These are phyloP conservation scores for Aureobasidium uvarum DNA, from an alignment of 2,329 filamentous ascomycete species.

Conservation along the genomic window DNA sequence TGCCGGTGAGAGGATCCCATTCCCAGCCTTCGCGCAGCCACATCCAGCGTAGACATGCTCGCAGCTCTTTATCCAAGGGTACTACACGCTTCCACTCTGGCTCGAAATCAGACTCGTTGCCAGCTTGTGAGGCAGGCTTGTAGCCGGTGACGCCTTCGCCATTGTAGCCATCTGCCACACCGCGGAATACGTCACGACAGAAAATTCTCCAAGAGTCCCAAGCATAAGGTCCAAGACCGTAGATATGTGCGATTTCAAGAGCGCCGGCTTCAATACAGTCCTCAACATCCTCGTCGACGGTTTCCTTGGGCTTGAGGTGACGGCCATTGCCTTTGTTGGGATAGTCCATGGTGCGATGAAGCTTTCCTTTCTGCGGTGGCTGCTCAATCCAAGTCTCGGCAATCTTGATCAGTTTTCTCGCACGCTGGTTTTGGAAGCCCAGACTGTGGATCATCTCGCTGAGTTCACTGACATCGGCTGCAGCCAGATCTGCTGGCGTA, in stretches of 20 bases:
- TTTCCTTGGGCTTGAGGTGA: constrained; percentile 49
- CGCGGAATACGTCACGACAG: constrained; percentile 74
- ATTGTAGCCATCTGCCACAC: constrained; percentile 64
- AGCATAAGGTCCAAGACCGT: constrained; percentile 73
- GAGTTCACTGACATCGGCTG: constrained; percentile 57
- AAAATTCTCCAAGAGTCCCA: constrained; percentile 93
- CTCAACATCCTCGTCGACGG: constrained; percentile 49
- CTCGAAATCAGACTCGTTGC: constrained; percentile 54
- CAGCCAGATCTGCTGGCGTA: constrained; percentile 61
- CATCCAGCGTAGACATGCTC: constrained; percentile 84
- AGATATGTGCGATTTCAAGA: constrained; percentile 86
- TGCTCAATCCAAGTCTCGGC: constrained; percentile 65
- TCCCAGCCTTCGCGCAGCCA: constrained; percentile 84
- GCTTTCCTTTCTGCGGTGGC: constrained; percentile 59
- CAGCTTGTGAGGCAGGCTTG: constrained; percentile 33
- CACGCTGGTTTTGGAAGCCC: constrained; percentile 67
- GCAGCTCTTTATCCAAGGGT: constrained; percentile 83
- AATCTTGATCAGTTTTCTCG: constrained; percentile 65
- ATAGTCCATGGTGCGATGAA: constrained; percentile 59
- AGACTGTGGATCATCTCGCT: constrained; percentile 64
- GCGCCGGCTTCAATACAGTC: constrained; percentile 48
- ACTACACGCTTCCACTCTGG: constrained; percentile 89
- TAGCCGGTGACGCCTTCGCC: constrained; percentile 51
- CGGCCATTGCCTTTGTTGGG: constrained; percentile 51
- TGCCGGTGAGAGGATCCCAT: constrained; percentile 73